A percentile compares a stretch with the other conserved stretches of the same genome.
Conservation (phyloP, 2,329 filamentous ascomycete genomes). For the Nannizzia gypsea region DNA sequence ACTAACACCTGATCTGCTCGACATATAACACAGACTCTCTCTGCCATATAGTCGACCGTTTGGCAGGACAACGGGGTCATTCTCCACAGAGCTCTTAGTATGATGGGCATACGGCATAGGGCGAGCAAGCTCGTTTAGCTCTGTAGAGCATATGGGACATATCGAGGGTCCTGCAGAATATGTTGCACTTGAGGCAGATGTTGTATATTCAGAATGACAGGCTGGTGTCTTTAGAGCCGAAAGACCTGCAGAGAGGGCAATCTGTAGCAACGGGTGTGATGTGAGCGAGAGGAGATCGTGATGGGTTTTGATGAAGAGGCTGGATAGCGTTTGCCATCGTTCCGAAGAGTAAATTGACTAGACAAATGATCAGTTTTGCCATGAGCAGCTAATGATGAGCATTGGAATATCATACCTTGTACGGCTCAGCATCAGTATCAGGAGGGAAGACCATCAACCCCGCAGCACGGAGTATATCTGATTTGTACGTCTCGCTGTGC, state of each 20-base stretch:
- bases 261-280: constrained; percentile 70
- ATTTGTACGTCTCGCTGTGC: constrained; percentile 55
- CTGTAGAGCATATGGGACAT: constrained; percentile 90
- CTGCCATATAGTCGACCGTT: constrained; percentile 78
- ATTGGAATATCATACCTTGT: constrained; percentile 37
- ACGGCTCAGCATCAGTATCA: constrained; percentile 47
- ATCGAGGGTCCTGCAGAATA: constrained; percentile 55
- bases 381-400: not conserved
- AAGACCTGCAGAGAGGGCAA: constrained; percentile 79
- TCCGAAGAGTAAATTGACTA: constrained; percentile 59
- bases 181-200: constrained; percentile 42
- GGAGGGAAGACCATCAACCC: constrained; percentile 67
- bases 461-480: constrained; percentile 59
- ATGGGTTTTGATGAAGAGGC: constrained; percentile 74
- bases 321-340: constrained; percentile 65
- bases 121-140: constrained; percentile 81
- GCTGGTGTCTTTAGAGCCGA: constrained; percentile 92
- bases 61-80: constrained; percentile 73
- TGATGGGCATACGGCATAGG: constrained; percentile 91
- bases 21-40: constrained; percentile 60
- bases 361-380: constrained; percentile 2
- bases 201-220: constrained; percentile 61
- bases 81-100: constrained; percentile 83
- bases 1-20: constrained; percentile 57
- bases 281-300: constrained; percentile 77